Conservation (phyloP, 768 basidiomycete species). For the Termitomyces sp. region DNA sequence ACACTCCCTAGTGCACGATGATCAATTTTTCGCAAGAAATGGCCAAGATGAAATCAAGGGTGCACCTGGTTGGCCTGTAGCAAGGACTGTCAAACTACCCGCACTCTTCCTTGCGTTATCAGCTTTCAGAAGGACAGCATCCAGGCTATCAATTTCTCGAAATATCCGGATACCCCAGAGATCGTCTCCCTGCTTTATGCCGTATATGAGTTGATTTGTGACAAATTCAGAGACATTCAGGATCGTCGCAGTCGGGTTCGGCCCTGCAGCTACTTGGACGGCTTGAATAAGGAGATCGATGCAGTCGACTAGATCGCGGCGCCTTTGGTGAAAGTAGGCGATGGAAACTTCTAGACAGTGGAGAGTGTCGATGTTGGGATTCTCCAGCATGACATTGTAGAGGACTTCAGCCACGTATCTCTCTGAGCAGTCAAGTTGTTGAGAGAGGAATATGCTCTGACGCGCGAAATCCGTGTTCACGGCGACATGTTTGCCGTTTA, state of each 20-base stretch:
- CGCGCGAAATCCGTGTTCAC: conserved; percentile 78
- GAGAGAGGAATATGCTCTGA: conserved; percentile 73
- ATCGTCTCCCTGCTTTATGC: conserved; percentile 19
- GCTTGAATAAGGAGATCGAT: conserved; percentile 65
- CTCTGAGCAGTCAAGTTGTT: conserved; percentile 80
- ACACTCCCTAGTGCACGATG: conserved; percentile 30
- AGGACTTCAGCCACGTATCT: conserved; percentile 69
- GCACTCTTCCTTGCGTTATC: conserved; percentile 60
- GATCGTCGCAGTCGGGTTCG: conserved; percentile 42
- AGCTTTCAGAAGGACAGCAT: conserved; percentile 45
- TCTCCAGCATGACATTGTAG: conserved; percentile 53
- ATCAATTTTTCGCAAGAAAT: background rate
- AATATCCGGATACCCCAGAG: conserved; percentile 37
- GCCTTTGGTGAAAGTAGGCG: conserved; percentile 61
- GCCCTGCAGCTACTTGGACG: conserved; percentile 41
- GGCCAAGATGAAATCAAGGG: background rate
- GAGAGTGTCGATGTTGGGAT: conserved; percentile 57
- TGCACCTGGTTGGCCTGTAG: conserved; percentile 48
- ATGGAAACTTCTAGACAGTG: conserved; percentile 61
- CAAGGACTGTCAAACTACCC: conserved; percentile 50
- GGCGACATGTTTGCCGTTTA: conserved; percentile 62
- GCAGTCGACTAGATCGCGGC: conserved; percentile 68
- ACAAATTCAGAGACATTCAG: conserved; percentile 53
- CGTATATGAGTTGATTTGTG: conserved; percentile 24
- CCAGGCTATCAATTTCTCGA: conserved; percentile 57